These are phyloP conservation scores for Ulota crispa DNA, from an alignment of 225 moss, liverwort and hornwort species.

Conservation along the genomic window DNA sequence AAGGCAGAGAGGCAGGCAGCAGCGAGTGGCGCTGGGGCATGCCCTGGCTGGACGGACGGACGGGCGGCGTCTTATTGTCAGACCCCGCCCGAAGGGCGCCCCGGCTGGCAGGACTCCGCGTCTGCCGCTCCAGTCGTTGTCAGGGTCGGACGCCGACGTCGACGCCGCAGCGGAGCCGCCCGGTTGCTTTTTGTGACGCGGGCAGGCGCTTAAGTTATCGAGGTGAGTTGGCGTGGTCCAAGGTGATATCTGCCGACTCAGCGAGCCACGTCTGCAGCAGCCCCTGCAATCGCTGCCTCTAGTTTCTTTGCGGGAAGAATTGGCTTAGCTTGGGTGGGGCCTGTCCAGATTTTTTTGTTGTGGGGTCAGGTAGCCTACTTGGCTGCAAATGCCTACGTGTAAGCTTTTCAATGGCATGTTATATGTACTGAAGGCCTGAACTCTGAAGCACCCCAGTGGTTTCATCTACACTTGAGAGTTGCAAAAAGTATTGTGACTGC, in stretches of 20 bases:
- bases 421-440: no score
- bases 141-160: neutral
- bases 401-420: no score
- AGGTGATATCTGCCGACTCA: neutral
- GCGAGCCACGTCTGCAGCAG: neutral
- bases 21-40: conserved; percentile 7
- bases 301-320: neutral
- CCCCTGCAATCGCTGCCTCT: neutral
- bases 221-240: neutral
- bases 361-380: no score
- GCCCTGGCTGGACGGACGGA: conserved; percentile 13
- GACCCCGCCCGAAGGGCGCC: neutral
- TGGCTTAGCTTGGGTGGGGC: neutral
- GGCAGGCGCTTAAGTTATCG: neutral
- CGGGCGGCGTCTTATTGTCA: neutral
- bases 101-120: neutral
- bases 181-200: neutral
- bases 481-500: no score
- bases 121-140: neutral
- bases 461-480: no score
- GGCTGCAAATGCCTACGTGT: no score
- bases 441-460: no score
- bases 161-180: neutral
- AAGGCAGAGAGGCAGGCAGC: neutral
- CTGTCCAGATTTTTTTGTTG: no score